Evolutionary conservation across 768 basidiomycete genomes (phyloP).

Genomic region (Psilocybe sp.): DNA sequence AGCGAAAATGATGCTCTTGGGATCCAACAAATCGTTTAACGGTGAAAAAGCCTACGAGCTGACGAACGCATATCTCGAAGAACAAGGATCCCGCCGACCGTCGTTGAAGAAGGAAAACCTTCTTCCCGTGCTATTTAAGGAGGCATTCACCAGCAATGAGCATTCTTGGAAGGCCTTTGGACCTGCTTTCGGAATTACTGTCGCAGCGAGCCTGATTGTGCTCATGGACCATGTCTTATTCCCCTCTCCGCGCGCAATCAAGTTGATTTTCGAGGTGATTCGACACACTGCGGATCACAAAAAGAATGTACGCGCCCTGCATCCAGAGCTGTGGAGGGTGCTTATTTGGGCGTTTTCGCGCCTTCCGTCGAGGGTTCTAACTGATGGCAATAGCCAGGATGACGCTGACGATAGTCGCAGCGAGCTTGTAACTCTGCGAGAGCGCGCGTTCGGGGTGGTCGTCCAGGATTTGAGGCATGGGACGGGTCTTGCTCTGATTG

Average conservation of each 20-base stretch:
- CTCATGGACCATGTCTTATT: conserved; percentile 18
- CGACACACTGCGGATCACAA: conserved; percentile 4
- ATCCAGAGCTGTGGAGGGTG: conserved; percentile 42
- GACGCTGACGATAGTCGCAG: conserved; percentile 11
- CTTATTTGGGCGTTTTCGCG: conserved; percentile 55
- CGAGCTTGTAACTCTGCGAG: conserved; percentile 11
- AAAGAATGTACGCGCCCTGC: conserved; percentile 2
- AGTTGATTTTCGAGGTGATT: conserved; percentile 11
- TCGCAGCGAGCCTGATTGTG: conserved; percentile 11
- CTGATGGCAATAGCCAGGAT: conserved; percentile 5
- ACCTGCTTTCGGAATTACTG: conserved; percentile 11
- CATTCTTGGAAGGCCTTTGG: conserved; percentile 8
- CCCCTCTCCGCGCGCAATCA: conserved; percentile 9
- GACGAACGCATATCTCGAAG: conserved; percentile 25
- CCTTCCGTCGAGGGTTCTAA: conserved; percentile 20
- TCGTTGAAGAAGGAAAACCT: neutral
- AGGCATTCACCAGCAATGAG: conserved; percentile 7
- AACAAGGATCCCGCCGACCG: conserved; percentile 12
- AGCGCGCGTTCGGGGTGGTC: conserved; percentile 39
- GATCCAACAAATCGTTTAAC: conserved; percentile 13
- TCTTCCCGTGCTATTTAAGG: conserved; percentile 5
- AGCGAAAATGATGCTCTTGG: conserved; percentile 28
- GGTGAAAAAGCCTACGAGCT: conserved; percentile 22
- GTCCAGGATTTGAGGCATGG: conserved; percentile 45
- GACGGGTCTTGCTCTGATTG: conserved; percentile 39